A percentile compares a stretch with the other conserved stretches of the same genome.
Evolutionary conservation across 805 yeast genomes (phyloP).

Genomic region (Candida maris): DNA sequence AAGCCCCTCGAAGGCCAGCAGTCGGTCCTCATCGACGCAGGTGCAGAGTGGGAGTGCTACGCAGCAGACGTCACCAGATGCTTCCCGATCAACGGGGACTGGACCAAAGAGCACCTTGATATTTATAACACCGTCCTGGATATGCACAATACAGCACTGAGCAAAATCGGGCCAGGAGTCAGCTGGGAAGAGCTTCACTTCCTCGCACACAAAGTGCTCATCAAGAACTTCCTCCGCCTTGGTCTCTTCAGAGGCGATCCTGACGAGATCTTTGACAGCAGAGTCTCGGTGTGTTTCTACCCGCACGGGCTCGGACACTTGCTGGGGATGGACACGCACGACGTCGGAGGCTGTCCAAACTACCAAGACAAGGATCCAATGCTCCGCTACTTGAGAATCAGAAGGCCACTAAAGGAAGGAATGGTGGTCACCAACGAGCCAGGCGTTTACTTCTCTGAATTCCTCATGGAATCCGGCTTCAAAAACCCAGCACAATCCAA

Average conservation of each 20-base stretch:
- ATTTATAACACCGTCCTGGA: conserved; percentile 75
- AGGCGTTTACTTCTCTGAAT: conserved; percentile 87
- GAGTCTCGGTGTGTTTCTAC: conserved; percentile 73
- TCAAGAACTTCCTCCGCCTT: conserved; percentile 62
- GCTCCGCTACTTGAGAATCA: conserved; percentile 71
- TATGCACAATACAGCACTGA: conserved; percentile 77
- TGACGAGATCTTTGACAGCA: conserved; percentile 65
- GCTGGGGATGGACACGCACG: conserved; percentile 94
- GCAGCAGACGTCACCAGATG: conserved; percentile 94
- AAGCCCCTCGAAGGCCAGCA: conserved; percentile 53
- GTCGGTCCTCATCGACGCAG: conserved; percentile 86
- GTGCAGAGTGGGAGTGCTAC: conserved; percentile 94
- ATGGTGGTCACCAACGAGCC: conserved; percentile 96
- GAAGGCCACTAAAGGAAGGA: conserved; percentile 65
- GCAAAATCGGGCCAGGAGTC: conserved; percentile 74
- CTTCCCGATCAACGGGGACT: conserved; percentile 87
- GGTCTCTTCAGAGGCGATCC: conserved; percentile 66
- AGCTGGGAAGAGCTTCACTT: conserved; percentile 83
- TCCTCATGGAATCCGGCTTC: conserved; percentile 63
- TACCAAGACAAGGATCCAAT: conserved; percentile 80
- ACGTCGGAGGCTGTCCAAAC: conserved; percentile 85
- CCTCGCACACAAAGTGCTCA: conserved; percentile 72
- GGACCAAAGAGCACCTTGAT: conserved; percentile 82
- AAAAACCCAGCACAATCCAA: conserved; percentile 46
- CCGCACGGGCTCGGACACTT: conserved; percentile 97